A percentile compares a stretch with the other conserved stretches of the same genome.
Conservation (phyloP, 2,329 filamentous ascomycete species). For the Aspergillus tubingensis region DNA sequence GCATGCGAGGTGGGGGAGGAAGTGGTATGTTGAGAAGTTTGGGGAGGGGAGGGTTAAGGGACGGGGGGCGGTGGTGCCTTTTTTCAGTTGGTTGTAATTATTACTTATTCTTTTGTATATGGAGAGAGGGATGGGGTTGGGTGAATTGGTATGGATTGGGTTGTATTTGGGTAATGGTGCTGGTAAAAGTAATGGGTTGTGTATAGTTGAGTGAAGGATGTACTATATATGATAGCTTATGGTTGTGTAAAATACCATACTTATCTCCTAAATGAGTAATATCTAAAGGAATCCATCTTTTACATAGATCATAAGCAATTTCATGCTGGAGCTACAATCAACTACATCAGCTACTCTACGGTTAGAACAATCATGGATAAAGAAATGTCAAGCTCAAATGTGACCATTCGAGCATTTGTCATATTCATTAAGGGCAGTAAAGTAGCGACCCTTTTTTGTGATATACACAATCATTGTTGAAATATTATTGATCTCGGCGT, state of each 20-base stretch:
- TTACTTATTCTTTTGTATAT: not conserved
- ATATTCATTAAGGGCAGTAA: constrained; percentile 13
- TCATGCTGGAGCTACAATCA: too few species aligned
- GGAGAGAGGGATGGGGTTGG: not conserved
- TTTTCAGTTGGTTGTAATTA: constrained; percentile 43
- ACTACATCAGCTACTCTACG: too few species aligned
- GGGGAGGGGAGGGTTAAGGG: constrained; percentile 76
- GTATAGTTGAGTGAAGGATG: not conserved
- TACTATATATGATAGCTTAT: not conserved
- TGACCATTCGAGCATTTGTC: not conserved
- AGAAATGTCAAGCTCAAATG: not conserved
- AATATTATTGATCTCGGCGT: constrained; percentile 31
- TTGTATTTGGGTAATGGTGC: not conserved
- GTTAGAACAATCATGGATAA: too few species aligned
- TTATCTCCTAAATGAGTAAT: too few species aligned
- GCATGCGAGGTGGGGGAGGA: constrained; percentile 74
- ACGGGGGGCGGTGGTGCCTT: constrained; percentile 72
- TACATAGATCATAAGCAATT: too few species aligned
- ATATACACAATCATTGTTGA: constrained; percentile 39
- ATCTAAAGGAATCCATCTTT: too few species aligned
- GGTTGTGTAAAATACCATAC: not conserved
- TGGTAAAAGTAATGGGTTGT: not conserved
- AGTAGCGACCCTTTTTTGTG: constrained; percentile 21
- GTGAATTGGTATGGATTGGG: not conserved
- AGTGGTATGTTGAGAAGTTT: constrained; percentile 88